These are phyloP conservation scores for Kodamaea kaohsiungensis DNA, from an alignment of 805 yeast genomes.

Conservation along the genomic window DNA sequence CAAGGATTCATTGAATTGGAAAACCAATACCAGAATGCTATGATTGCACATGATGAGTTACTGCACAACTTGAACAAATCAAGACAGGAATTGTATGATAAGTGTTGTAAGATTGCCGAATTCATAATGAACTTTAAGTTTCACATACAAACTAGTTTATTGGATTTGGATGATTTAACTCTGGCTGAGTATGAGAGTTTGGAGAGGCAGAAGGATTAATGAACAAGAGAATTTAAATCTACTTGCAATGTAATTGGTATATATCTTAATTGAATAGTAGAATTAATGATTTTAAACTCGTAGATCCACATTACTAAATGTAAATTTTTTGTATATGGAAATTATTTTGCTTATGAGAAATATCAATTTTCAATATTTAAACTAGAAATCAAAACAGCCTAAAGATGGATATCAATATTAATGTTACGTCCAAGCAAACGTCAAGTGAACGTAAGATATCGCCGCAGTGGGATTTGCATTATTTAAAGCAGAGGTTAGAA, in stretches of 20 bases:
- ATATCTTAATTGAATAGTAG: too few relatives aligned
- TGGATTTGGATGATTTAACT: slow-evolving; percentile 54
- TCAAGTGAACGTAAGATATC: slow-evolving; percentile 70
- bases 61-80: slow-evolving; percentile 47
- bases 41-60: slow-evolving; percentile 53
- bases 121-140: slow-evolving; percentile 64
- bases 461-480: slow-evolving; percentile 56
- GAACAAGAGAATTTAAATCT: too few relatives aligned
- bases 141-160: slow-evolving; percentile 63
- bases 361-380: background rate
- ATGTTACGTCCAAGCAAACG: slow-evolving; percentile 64
- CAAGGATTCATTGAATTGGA: slow-evolving; percentile 52
- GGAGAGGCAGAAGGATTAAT: background rate
- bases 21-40: slow-evolving; percentile 48
- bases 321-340: too few relatives aligned
- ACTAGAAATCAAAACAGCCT: background rate
- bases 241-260: too few relatives aligned
- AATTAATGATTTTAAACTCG: background rate
- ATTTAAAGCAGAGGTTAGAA: slow-evolving; percentile 59
- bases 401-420: slow-evolving; percentile 47
- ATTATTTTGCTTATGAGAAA: too few relatives aligned
- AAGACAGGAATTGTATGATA: slow-evolving; percentile 50
- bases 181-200: slow-evolving; percentile 33
- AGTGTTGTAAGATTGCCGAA: slow-evolving; percentile 59
- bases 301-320: too few relatives aligned